A percentile compares a stretch with the other conserved stretches of the same genome.
Conservation (phyloP, 495 filamentous ascomycete genomes). For the Amorphotheca resinae region DNA sequence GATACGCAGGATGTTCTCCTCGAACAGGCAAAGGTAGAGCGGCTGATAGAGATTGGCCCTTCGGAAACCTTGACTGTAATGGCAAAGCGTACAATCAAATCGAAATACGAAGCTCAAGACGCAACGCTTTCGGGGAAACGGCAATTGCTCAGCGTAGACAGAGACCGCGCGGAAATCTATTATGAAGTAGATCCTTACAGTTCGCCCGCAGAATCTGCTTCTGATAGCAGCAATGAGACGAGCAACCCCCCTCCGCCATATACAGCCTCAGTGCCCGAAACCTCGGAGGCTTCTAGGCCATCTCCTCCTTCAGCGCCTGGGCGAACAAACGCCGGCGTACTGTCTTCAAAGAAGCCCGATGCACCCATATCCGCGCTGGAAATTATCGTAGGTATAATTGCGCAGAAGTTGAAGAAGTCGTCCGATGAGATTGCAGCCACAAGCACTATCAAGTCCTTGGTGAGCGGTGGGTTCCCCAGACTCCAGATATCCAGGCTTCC, state of each 20-base stretch:
- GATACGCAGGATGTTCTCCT: conserved; percentile 8
- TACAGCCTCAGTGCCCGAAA: background rate
- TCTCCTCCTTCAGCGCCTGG: background rate
- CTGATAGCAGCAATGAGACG: background rate
- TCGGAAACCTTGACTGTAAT: background rate
- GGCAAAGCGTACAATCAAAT: conserved; percentile 1
- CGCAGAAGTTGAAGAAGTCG: conserved; percentile 5
- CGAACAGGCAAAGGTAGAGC: background rate
- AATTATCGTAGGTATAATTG: conserved; percentile 1
- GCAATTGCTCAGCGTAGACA: background rate
- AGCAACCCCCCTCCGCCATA: background rate
- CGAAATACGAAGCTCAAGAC: background rate
- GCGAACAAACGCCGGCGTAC: background rate
- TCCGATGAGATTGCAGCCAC: background rate
- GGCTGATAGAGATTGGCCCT: conserved; percentile 5
- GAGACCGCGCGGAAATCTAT: background rate
- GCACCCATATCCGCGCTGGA: background rate
- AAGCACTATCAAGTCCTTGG: conserved; percentile 2
- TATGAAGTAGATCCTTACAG: background rate
- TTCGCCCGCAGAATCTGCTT: background rate
- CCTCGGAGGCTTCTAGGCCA: background rate
- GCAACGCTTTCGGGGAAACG: background rate
- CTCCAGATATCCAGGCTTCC: background rate
- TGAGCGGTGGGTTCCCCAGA: background rate
- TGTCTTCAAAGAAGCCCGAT: background rate